Evolutionary conservation across 1,284 basidiomycete species (phyloP), one percentile per base, ranked within the genome.

Genomic region (Rhodotorula glutinis): DNA sequence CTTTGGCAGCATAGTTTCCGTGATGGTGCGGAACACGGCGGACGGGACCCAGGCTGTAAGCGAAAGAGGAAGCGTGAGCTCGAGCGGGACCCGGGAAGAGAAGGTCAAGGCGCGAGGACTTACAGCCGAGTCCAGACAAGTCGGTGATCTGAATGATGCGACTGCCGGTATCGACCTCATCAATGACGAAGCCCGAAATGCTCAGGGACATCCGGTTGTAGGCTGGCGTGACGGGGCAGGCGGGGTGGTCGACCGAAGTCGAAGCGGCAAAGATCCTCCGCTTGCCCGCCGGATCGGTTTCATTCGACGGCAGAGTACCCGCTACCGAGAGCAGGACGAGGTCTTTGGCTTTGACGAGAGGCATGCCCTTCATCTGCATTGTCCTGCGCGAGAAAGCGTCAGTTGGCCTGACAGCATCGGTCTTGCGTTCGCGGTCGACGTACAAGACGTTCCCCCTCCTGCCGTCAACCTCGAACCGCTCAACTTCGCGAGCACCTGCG

Each of bases 341-440:
- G 54, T 76, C 75, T 49, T 72, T 72, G 0, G 67, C 56, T 43
- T 76, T 90, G 87, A 67, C 89, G 85, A 69, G 86, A 87, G 65
- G 79, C 81, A 54, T 85, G 83, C 1, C 88, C 86, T 14, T 86
- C 85, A 10, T 86, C 85, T 0, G 79, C 79, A 13, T 87, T 87
- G 49, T 51, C 9, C 57, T 58, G 33, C 17, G n/a, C 2, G 30
- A 5, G 2, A 49, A 13, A 14, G 29, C 19, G 41, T 40, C 38
- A 14, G 46, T 57, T 16, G 1, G 41, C 25, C 25, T 25, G 5
- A 7, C 9, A 44, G 4, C 43, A 44, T 19, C 14, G 43, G 17
- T 9, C 43, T 9, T 11, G 33, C 33, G 5, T 38, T 11, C 4
- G 5, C 54, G 11, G 25, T 43, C n/a, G 30, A 51, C 57, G n/a